A percentile compares a stretch with the other conserved stretches of the same genome.
Conservation (phyloP, 2,329 filamentous ascomycete genomes). For the Fusarium fracticaudum region DNA sequence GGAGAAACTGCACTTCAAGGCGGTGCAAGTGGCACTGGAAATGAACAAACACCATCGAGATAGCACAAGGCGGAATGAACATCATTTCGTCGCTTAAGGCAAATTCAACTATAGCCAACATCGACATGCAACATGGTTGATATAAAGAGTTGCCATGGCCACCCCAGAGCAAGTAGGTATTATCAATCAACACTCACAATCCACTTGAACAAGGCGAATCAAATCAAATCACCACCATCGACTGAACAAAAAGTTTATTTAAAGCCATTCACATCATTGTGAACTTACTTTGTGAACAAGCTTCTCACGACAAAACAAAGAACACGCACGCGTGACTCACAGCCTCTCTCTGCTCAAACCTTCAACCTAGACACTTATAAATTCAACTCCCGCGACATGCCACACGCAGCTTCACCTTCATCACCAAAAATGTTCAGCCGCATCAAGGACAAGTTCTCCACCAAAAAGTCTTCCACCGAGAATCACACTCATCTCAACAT, state of each 20-base stretch:
- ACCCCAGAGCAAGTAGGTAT: not conserved
- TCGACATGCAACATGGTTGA: not conserved
- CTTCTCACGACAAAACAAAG: not conserved
- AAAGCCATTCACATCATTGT: not conserved
- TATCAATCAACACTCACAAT: not conserved
- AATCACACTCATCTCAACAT: slow-evolving; percentile 1
- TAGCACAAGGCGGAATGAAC: not conserved
- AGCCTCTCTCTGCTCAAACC: not conserved
- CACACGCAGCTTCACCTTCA: slow-evolving; percentile 13
- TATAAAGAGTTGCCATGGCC: not conserved
- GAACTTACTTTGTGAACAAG: slow-evolving; percentile 1
- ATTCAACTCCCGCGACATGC: not conserved
- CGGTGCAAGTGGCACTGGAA: not conserved
- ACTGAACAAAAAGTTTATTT: not conserved
- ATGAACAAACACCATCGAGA: not conserved
- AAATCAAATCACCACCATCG: not conserved
- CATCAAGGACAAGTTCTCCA: slow-evolving; percentile 49
- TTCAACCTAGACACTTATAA: not conserved
- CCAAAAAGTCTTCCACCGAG: slow-evolving; percentile 22
- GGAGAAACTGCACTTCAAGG: not conserved
- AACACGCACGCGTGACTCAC: not conserved
- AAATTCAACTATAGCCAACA: too few species aligned
- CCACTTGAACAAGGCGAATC: not conserved
- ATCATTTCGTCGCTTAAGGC: too few species aligned
- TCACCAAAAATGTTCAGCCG: slow-evolving; percentile 33